Conservation (phyloP, 257 asterid genomes). For the Solanum bukasovii region DNA sequence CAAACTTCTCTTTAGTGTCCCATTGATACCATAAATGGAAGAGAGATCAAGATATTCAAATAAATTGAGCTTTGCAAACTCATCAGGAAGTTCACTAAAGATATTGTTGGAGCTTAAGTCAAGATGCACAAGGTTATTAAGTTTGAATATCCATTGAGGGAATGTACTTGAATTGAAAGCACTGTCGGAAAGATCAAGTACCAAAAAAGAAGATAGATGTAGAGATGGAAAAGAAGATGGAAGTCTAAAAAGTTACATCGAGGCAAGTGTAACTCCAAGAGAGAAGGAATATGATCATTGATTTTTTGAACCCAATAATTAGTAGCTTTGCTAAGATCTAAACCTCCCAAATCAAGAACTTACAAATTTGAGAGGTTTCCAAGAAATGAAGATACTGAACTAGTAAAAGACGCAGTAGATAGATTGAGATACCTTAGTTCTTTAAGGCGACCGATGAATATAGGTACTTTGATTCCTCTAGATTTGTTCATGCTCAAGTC, state of each 20-base stretch:
- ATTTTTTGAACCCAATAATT: conserved; percentile 15
- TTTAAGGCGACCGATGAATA: conserved; percentile 13
- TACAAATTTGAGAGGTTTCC: conserved; percentile 11
- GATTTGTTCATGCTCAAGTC: conserved; percentile 28
- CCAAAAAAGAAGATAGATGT: conserved; percentile 18
- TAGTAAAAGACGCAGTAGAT: conserved; percentile 16
- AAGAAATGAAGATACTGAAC: conserved; percentile 13
- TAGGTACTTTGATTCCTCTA: conserved; percentile 19
- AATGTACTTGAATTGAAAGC: conserved; percentile 8
- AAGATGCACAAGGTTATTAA: conserved; percentile 10
- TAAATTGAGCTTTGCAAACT: conserved; percentile 4
- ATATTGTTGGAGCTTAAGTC: conserved; percentile 5
- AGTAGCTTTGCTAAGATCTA: conserved; percentile 9
- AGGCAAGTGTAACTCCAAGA: conserved; percentile 18
- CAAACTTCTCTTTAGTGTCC: conserved; percentile 6
- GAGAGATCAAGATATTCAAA: conserved; percentile 16
- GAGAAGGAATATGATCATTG: conserved; percentile 8
- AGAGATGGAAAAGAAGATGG: conserved; percentile 13
- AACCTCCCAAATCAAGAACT: conserved; percentile 19
- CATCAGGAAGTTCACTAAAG: conserved; percentile 3
- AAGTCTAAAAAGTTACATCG: conserved; percentile 13
- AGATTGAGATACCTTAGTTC: conserved; percentile 21
- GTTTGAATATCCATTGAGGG: conserved; percentile 22
- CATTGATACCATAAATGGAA: conserved; percentile 6
- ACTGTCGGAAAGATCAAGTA: conserved; percentile 19